These are phyloP conservation scores for Metschnikowia aberdeeniae DNA, from an alignment of 805 yeast species.

Conservation along the genomic window DNA sequence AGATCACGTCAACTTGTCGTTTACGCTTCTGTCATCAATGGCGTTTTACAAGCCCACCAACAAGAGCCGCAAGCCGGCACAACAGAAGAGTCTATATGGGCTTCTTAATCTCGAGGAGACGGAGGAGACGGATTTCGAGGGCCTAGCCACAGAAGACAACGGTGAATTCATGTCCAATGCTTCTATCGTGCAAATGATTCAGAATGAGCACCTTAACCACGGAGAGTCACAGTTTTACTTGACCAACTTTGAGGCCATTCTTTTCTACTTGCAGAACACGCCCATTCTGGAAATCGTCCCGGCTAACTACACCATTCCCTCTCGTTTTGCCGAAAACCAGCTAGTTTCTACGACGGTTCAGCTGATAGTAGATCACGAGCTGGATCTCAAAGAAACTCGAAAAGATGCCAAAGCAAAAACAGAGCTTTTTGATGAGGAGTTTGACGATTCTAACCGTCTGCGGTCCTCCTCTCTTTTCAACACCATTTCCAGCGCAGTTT, in stretches of 20 bases:
- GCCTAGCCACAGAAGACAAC: background rate
- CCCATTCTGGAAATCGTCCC: conserved; percentile 29
- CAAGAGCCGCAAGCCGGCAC: conserved; percentile 3
- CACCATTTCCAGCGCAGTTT: conserved; percentile 32
- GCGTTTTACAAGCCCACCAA: conserved; percentile 15
- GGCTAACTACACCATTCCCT: conserved; percentile 6
- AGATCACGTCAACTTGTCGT: conserved; percentile 18
- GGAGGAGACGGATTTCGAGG: conserved; percentile 1
- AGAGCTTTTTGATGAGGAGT: conserved; percentile 12
- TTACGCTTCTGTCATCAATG: conserved; percentile 12
- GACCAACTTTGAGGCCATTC: conserved; percentile 41
- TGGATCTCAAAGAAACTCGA: background rate
- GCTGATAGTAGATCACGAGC: conserved; percentile 19
- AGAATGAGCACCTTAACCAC: conserved; percentile 27
- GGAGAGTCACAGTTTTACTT: conserved; percentile 39
- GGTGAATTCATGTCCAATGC: conserved; percentile 28
- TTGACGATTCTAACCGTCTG: conserved; percentile 22
- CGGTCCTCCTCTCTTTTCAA: conserved; percentile 39
- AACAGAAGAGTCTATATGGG: conserved; percentile 9
- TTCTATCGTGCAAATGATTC: conserved; percentile 27
- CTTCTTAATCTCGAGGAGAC: conserved; percentile 6
- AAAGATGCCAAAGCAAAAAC: background rate
- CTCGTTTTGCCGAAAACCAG: conserved; percentile 5
- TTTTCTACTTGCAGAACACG: conserved; percentile 34
- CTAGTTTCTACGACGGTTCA: conserved; percentile 24